Evolutionary conservation across 176 grass and related monocot genomes (phyloP).

Genomic region (Phoenix dactylifera): DNA sequence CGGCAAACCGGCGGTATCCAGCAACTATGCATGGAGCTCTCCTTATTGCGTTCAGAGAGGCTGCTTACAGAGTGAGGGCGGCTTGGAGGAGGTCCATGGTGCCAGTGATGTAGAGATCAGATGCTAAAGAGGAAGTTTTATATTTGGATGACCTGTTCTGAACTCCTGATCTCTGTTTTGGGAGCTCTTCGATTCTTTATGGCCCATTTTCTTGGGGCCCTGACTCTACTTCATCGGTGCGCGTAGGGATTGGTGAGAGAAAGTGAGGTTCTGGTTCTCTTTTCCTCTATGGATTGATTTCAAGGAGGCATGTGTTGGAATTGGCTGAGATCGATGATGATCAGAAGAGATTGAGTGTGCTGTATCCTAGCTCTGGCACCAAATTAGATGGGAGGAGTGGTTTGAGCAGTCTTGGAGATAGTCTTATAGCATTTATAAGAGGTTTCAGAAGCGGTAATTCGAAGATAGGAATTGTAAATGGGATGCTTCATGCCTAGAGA

Average conservation of each 20-base stretch:
- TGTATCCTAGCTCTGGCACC: conserved; percentile 64
- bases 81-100: conserved; percentile 45
- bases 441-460: conserved; percentile 34
- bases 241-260: conserved; percentile 47
- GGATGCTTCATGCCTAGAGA: conserved; percentile 20
- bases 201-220: conserved; percentile 42
- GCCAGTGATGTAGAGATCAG: conserved; percentile 19
- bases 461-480: conserved; percentile 23
- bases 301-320: conserved; percentile 50
- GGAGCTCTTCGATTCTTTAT: conserved; percentile 55
- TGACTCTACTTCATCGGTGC: conserved; percentile 49
- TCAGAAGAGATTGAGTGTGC: conserved; percentile 42
- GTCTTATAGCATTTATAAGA: conserved; percentile 56
- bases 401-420: conserved; percentile 54
- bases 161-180: conserved; percentile 51
- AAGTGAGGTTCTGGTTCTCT: conserved; percentile 43
- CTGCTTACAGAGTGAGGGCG: conserved; percentile 47
- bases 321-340: conserved; percentile 49
- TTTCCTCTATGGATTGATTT: conserved; percentile 74
- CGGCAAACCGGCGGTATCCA: conserved; percentile 75
- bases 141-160: conserved; percentile 58
- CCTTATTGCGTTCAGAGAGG: conserved; percentile 69
- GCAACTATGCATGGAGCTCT: conserved; percentile 95
- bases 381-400: conserved; percentile 58
- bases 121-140: conserved; percentile 30